Percentiles rank a stretch among this genome's conserved stretches.
Conservation (phyloP, 2,329 filamentous ascomycete genomes). For the Cordyceps farinosa region DNA sequence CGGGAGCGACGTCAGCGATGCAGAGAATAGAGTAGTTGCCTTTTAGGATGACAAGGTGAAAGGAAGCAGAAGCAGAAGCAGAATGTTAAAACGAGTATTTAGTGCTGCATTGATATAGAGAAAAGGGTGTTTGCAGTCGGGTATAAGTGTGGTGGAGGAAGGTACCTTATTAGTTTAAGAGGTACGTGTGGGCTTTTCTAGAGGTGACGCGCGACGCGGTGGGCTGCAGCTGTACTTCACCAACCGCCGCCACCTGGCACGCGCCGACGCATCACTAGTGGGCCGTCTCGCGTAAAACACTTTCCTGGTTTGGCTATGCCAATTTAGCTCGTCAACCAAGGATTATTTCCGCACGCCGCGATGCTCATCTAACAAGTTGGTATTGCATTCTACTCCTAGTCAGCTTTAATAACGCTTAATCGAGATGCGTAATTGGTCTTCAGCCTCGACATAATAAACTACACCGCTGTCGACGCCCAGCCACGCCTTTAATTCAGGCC, state of each 20-base stretch:
- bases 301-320: background rate
- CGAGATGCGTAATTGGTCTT: too few relatives aligned
- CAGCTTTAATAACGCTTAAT: too few relatives aligned
- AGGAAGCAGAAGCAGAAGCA: background rate
- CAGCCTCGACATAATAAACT: too few relatives aligned
- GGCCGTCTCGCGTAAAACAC: constrained; percentile 4
- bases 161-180: background rate
- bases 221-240: background rate
- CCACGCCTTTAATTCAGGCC: too few relatives aligned
- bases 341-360: background rate
- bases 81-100: background rate
- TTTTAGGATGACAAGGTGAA: too few relatives aligned
- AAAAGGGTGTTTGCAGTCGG: background rate
- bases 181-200: background rate
- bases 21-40: background rate
- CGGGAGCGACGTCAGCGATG: background rate
- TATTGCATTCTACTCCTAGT: too few relatives aligned
- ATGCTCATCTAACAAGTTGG: too few relatives aligned
- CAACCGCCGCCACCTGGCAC: constrained; percentile 8
- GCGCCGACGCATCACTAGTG: constrained; percentile 9
- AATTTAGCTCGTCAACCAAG: background rate
- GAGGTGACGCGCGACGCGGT: constrained; percentile 17
- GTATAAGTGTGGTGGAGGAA: background rate
- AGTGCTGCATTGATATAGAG: constrained; percentile 1
- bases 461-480: too few relatives aligned